Evolutionary conservation across 208 protist genomes (phyloP).

Genomic region (Balamuthia mandrillaris): DNA sequence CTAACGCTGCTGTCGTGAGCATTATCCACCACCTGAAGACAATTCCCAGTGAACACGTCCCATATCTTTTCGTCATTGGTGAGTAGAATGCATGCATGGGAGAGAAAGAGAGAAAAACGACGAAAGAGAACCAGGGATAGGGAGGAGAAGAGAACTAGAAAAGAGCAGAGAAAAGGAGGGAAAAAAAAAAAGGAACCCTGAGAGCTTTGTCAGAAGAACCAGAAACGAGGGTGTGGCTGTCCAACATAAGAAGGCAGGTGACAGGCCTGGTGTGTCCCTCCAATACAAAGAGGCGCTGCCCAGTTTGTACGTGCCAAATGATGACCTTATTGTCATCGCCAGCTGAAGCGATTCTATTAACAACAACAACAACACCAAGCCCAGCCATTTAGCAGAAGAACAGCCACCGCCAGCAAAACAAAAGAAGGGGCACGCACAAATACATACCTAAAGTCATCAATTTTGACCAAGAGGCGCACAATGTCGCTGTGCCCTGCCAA

Average conservation of each 20-base stretch:
- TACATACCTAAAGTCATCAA: conserved; percentile 10
- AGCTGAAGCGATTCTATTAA: conserved; percentile 21
- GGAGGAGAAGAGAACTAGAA: background rate
- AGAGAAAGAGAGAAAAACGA: background rate
- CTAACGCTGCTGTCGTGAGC: background rate
- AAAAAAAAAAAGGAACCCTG: background rate
- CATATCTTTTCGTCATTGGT: background rate
- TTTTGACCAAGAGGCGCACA: conserved; percentile 35
- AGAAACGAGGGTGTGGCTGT: conserved; percentile 24
- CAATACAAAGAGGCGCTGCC: background rate
- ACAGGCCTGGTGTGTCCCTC: conserved; percentile 7
- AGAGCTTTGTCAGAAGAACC: conserved; percentile 30
- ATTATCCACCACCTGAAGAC: background rate
- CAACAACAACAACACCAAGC: background rate
- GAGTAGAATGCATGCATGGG: background rate
- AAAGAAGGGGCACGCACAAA: background rate
- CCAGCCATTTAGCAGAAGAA: background rate
- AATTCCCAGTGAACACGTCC: conserved; percentile 24
- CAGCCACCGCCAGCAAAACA: background rate
- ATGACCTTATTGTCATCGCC: background rate
- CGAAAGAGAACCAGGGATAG: background rate
- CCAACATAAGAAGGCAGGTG: conserved; percentile 12
- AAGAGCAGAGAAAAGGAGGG: background rate
- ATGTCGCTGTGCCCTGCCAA: conserved; percentile 30
- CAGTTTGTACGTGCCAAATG: conserved; percentile 21